Percentiles rank a stretch among this genome's conserved stretches.
Conservation (phyloP, 768 basidiomycete genomes). For the Tephrocybe sp. region DNA sequence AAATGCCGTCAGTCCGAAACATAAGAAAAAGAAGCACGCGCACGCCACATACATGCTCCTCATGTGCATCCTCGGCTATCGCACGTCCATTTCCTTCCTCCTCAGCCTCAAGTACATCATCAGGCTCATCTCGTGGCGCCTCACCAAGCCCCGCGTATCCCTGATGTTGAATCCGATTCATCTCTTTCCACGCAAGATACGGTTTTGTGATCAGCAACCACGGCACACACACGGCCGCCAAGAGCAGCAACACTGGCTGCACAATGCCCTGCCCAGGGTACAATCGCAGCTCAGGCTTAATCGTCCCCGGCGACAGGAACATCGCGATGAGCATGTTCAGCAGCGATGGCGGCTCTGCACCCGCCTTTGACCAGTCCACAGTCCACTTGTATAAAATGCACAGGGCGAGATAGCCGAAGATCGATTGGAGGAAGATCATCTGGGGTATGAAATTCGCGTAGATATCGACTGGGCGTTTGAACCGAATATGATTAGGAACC, state of each 20-base stretch:
- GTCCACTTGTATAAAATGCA: constrained; percentile 98
- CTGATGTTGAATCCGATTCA: constrained; percentile 74
- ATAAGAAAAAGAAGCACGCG: constrained; percentile 3
- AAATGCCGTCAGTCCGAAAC: constrained; percentile 7
- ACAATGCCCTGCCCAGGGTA: constrained; percentile 87
- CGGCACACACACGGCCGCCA: constrained; percentile 88
- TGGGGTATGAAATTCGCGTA: constrained; percentile 97
- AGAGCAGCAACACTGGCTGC: constrained; percentile 72
- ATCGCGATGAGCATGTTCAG: constrained; percentile 96
- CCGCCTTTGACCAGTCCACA: constrained; percentile 79
- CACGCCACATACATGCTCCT: constrained; percentile 63
- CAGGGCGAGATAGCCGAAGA: constrained; percentile 93
- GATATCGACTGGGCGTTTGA: constrained; percentile 84
- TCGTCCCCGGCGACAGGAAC: constrained; percentile 88
- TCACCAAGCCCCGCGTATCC: constrained; percentile 80
- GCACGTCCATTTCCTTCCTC: constrained; percentile 79
- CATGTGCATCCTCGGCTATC: constrained; percentile 67
- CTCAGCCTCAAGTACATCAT: constrained; percentile 68
- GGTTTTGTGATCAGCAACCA: constrained; percentile 94
- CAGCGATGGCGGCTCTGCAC: constrained; percentile 78
- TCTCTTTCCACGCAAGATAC: constrained; percentile 88
- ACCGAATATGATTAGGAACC: constrained; percentile 92
- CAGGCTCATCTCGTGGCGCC: constrained; percentile 46
- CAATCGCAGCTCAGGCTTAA: constrained; percentile 66
- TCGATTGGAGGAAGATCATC: constrained; percentile 95